Evolutionary conservation across 768 basidiomycete species (phyloP).

Genomic region (Guyanaporus albipodus): DNA sequence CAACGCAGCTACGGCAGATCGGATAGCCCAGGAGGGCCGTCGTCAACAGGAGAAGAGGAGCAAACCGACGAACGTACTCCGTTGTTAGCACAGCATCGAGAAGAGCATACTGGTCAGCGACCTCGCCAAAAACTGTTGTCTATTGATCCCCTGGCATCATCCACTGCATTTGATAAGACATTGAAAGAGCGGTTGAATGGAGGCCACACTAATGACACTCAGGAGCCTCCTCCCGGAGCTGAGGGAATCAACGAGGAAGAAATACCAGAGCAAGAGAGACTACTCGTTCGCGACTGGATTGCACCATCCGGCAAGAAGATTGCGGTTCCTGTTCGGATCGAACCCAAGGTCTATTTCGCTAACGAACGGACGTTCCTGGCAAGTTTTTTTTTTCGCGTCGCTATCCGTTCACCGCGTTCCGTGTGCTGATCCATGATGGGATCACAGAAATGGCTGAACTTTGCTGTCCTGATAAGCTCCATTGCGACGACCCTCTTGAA

Average conservation of each 20-base stretch:
- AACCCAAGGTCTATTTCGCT: constrained; percentile 98
- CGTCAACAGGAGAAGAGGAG: constrained; percentile 26
- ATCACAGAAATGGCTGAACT: constrained; percentile 82
- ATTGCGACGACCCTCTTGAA: constrained; percentile 90
- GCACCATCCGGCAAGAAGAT: constrained; percentile 89
- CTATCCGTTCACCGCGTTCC: neutral
- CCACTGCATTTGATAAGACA: constrained; percentile 79
- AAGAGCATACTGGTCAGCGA: constrained; percentile 17
- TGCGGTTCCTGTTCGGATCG: constrained; percentile 90
- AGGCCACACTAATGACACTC: constrained; percentile 26
- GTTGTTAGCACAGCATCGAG: constrained; percentile 31
- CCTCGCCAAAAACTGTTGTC: constrained; percentile 41
- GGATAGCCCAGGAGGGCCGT: constrained; percentile 8
- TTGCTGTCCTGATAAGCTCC: constrained; percentile 80
- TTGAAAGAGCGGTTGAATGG: constrained; percentile 61
- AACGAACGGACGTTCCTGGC: constrained; percentile 92
- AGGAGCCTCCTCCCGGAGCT: constrained; percentile 22
- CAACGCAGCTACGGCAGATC: constrained; percentile 27
- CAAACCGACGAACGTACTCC: constrained; percentile 35
- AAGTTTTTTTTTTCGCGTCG: constrained; percentile 32
- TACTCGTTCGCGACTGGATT: constrained; percentile 62
- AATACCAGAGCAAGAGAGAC: constrained; percentile 45
- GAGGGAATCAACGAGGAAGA: constrained; percentile 37
- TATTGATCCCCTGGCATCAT: constrained; percentile 85
- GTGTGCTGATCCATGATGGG: neutral